A percentile compares a stretch with the other conserved stretches of the same genome.
Evolutionary conservation across 192 early-diverging fungal genomes (phyloP).

Genomic region (Endogone sp.): DNA sequence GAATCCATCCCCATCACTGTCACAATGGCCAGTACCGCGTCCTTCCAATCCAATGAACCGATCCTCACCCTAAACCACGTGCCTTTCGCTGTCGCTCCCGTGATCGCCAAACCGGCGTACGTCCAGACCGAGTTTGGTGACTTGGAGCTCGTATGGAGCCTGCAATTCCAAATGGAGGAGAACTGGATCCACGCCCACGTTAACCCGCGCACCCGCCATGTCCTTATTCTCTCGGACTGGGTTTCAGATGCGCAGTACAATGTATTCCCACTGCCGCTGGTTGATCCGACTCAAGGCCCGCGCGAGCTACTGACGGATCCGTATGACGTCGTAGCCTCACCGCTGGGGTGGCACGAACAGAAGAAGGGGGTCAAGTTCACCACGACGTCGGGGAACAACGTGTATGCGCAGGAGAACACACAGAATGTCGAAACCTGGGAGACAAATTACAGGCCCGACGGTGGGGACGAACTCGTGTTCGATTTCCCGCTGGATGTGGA

Average conservation of each 20-base stretch:
- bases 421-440: constrained; percentile 68
- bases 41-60: constrained; percentile 31
- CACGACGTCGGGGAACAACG: constrained; percentile 88
- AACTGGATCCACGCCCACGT: constrained; percentile 81
- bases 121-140: constrained; percentile 51
- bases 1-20: constrained; percentile 30
- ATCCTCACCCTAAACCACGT: constrained; percentile 40
- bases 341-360: constrained; percentile 77
- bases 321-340: constrained; percentile 51
- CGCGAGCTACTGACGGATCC: constrained; percentile 53
- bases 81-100: constrained; percentile 45
- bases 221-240: constrained; percentile 80
- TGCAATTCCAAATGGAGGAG: constrained; percentile 70
- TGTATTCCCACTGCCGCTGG: constrained; percentile 73
- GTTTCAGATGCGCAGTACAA: constrained; percentile 71
- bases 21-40: constrained; percentile 16
- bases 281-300: constrained; percentile 70
- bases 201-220: constrained; percentile 49
- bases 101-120: constrained; percentile 62
- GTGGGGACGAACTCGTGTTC: constrained; percentile 53
- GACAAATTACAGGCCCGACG: constrained; percentile 74
- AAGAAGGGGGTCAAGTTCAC: constrained; percentile 49
- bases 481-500: constrained; percentile 70
- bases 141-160: constrained; percentile 75
- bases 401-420: constrained; percentile 84